Conservation (phyloP, 805 yeast genomes). For the Debaryomyces tyrocola region DNA sequence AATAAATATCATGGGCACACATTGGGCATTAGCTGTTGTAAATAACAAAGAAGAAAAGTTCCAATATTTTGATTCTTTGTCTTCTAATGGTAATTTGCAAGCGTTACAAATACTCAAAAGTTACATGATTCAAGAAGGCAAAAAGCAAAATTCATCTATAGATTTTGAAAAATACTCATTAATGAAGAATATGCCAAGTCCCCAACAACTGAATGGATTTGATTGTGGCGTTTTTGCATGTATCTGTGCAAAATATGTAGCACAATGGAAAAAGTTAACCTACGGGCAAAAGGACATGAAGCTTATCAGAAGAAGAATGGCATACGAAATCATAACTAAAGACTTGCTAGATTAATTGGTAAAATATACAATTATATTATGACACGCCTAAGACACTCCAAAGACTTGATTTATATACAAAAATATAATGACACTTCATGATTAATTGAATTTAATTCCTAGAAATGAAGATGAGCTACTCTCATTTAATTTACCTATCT, state of each 20-base stretch:
- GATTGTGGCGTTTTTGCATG: conserved; percentile 97
- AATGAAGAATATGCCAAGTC: conserved; percentile 43
- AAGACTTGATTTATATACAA: not conserved
- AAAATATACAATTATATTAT: too few species aligned
- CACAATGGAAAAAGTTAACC: conserved; percentile 48
- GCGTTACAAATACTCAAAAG: conserved; percentile 50
- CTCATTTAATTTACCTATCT: conserved; percentile 12
- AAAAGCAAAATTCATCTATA: conserved; percentile 36
- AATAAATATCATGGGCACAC: conserved; percentile 77
- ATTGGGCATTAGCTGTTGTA: conserved; percentile 88
- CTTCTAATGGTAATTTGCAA: conserved; percentile 40
- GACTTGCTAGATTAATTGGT: conserved; percentile 22
- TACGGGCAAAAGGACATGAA: conserved; percentile 73
- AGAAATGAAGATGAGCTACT: conserved; percentile 9
- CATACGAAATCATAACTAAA: conserved; percentile 50
- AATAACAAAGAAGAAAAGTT: conserved; percentile 61
- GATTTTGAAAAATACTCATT: conserved; percentile 23
- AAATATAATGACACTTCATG: not conserved
- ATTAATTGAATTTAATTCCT: conserved; percentile 7
- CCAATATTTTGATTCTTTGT: conserved; percentile 75
- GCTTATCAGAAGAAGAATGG: conserved; percentile 65
- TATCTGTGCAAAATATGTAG: conserved; percentile 64
- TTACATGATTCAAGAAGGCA: conserved; percentile 70
- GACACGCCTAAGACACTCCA: too few species aligned
- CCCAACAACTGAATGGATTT: conserved; percentile 84